Evolutionary conservation across 495 filamentous ascomycete species (phyloP).

Genomic region (Xylaria flabelliformis): DNA sequence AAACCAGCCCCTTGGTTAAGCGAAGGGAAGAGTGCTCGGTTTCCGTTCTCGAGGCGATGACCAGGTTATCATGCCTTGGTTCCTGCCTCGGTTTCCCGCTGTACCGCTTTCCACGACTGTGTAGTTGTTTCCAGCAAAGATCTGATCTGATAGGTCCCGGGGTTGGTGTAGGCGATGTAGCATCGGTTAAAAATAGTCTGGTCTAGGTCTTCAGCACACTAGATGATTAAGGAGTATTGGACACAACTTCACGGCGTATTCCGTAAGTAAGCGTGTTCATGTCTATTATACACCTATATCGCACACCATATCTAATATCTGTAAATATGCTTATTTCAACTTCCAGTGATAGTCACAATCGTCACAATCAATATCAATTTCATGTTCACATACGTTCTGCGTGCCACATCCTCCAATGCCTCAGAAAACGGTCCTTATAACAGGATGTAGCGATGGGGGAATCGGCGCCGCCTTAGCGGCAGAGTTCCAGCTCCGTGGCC

Average conservation of each 20-base stretch:
- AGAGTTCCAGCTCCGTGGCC: slow-evolving; percentile 55
- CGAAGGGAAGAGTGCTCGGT: background rate
- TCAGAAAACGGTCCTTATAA: slow-evolving; percentile 50
- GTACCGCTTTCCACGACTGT: background rate
- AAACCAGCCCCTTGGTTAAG: background rate
- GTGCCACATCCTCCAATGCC: slow-evolving; percentile 29
- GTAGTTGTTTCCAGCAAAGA: background rate
- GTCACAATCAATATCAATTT: background rate
- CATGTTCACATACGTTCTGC: background rate
- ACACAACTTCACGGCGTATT: slow-evolving; percentile 1
- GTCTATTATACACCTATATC: background rate
- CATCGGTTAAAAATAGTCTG: background rate
- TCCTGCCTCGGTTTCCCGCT: background rate
- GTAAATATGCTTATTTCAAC: background rate
- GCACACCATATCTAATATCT: background rate
- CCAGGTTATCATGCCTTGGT: background rate
- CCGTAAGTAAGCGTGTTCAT: background rate
- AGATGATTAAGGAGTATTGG: background rate
- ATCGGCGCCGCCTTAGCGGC: slow-evolving; percentile 63
- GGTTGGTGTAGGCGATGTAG: background rate
- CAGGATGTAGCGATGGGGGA: slow-evolving; percentile 58
- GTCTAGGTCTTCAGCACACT: background rate
- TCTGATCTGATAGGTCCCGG: too few relatives aligned
- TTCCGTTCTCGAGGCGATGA: background rate
- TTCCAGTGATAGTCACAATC: background rate